These are phyloP conservation scores for Aspergillus costaricaensis DNA, from an alignment of 2,329 filamentous ascomycete species.

Conservation along the genomic window DNA sequence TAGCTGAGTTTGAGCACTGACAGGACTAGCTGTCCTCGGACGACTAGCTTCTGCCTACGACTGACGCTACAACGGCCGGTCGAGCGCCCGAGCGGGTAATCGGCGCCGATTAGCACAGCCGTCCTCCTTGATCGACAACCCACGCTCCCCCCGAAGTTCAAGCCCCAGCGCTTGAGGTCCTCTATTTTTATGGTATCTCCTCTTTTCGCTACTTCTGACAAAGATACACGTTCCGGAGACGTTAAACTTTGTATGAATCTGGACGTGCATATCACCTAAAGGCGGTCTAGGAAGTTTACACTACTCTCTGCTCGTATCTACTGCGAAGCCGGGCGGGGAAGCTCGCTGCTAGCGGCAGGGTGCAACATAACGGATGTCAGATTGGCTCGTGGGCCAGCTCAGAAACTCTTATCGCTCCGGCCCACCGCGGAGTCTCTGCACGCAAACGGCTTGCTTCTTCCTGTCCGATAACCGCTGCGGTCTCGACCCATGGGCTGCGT, in stretches of 20 bases:
- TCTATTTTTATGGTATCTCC: not conserved
- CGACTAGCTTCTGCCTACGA: not conserved
- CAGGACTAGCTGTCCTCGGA: not conserved
- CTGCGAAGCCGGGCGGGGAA: not conserved
- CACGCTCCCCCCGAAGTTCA: slow-evolving; percentile 12
- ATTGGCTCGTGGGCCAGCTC: not conserved
- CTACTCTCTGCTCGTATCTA: not conserved
- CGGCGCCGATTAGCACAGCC: slow-evolving; percentile 14
- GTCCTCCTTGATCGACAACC: slow-evolving; percentile 15
- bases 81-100: slow-evolving; percentile 16
- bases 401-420: slow-evolving; percentile 1
- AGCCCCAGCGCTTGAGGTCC: slow-evolving; percentile 10
- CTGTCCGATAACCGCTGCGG: not conserved
- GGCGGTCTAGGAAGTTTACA: slow-evolving; percentile 2
- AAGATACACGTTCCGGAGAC: not conserved
- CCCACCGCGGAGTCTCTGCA: not conserved
- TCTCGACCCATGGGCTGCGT: slow-evolving; percentile 4
- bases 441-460: not conserved
- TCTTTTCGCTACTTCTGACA: not conserved
- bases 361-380: not conserved
- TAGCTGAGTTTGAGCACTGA: slow-evolving; percentile 9
- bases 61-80: slow-evolving; percentile 4
- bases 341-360: not conserved
- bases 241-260: not conserved
- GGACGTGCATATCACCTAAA: not conserved